Percentiles rank a stretch among this genome's conserved stretches.
Evolutionary conservation across 1,139 yeast genomes (phyloP).

Genomic region (Casaregolazyma lundiana): DNA sequence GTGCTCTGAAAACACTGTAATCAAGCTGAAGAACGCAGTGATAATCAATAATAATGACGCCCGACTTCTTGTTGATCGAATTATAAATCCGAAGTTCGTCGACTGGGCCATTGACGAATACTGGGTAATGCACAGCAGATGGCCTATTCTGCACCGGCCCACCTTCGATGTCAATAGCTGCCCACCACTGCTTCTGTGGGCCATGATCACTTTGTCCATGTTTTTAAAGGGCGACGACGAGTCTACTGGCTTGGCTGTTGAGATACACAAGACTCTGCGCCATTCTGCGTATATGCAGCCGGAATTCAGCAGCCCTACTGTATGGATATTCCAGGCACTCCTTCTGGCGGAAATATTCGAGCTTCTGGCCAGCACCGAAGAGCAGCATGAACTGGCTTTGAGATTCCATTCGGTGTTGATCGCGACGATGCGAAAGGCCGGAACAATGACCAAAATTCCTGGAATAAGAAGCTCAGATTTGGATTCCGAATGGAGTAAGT

Average conservation of each 20-base stretch:
- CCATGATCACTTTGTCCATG: constrained; percentile 57
- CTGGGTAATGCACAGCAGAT: constrained; percentile 47
- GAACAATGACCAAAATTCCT: constrained; percentile 14
- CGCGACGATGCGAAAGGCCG: constrained; percentile 26
- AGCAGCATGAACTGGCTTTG: constrained; percentile 41
- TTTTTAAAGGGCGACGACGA: constrained; percentile 31
- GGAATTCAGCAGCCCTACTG: constrained; percentile 53
- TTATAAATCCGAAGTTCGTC: constrained; percentile 21
- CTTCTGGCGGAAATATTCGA: constrained; percentile 63
- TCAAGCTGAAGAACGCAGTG: background rate
- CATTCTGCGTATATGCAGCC: constrained; percentile 55
- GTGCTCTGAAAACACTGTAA: background rate
- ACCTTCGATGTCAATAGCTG: constrained; percentile 52
- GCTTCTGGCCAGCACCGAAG: constrained; percentile 47
- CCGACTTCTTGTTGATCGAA: constrained; percentile 20
- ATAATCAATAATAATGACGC: too few relatives aligned
- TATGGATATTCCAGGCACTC: constrained; percentile 66
- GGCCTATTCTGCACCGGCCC: constrained; percentile 58
- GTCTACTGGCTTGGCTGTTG: constrained; percentile 36
- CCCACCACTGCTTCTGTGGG: constrained; percentile 50
- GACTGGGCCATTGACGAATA: constrained; percentile 25
- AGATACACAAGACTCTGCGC: constrained; percentile 58
- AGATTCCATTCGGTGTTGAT: constrained; percentile 26
- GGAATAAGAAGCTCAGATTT: constrained; percentile 8
- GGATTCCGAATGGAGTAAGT: constrained; percentile 22